These are phyloP conservation scores for Anastatica hierochuntica DNA, from an alignment of 345 rosid species.

Conservation along the genomic window DNA sequence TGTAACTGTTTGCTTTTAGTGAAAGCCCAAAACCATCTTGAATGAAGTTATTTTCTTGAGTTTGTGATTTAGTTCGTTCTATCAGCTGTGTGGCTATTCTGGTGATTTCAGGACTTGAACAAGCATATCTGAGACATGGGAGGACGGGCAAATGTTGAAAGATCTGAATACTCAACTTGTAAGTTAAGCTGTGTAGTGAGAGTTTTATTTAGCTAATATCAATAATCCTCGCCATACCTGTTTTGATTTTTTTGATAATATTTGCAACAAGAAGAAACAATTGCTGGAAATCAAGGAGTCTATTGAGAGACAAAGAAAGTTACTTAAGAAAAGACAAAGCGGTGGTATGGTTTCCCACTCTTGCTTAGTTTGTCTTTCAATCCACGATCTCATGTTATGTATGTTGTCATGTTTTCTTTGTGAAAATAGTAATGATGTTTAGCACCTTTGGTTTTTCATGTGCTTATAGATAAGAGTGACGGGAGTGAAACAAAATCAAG, in stretches of 20 bases:
- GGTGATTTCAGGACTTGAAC: slow-evolving; percentile 81
- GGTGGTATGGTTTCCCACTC: slow-evolving; percentile 33
- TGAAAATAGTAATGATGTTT: slow-evolving; percentile 7
- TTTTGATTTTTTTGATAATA: slow-evolving; percentile 8
- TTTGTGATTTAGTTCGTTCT: background rate
- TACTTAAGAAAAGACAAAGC: slow-evolving; percentile 80
- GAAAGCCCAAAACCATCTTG: background rate
- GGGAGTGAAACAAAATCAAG: slow-evolving; percentile 64
- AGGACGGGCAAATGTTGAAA: slow-evolving; percentile 93
- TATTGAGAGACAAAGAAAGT: slow-evolving; percentile 85
- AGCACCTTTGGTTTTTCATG: slow-evolving; percentile 13
- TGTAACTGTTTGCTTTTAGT: background rate
- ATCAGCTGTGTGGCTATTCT: slow-evolving; percentile 3
- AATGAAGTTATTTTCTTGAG: background rate
- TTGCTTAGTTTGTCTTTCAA: slow-evolving; percentile 5
- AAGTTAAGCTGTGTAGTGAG: slow-evolving; percentile 25
- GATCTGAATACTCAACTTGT: slow-evolving; percentile 93
- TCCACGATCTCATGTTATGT: background rate
- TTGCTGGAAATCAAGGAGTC: slow-evolving; percentile 89
- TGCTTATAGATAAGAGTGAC: slow-evolving; percentile 76
- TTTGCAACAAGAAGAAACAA: slow-evolving; percentile 45
- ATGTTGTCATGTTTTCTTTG: background rate
- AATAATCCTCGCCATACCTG: background rate
- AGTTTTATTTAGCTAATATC: background rate
- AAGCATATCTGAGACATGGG: slow-evolving; percentile 96